Conservation (phyloP, 768 basidiomycete genomes). For the Lactarius akahatsu region DNA sequence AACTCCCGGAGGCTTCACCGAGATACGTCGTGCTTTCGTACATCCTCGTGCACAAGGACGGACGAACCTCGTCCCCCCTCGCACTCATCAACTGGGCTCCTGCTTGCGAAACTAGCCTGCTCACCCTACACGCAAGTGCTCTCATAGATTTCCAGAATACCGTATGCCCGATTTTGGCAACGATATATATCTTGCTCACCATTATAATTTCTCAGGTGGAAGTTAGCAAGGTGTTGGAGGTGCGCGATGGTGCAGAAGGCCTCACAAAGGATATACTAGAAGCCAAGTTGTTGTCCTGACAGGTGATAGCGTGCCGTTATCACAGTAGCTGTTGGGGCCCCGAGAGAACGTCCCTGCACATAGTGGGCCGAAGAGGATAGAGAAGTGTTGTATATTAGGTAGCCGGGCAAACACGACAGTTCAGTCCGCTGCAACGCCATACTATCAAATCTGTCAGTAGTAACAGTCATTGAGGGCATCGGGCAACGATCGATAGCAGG, state of each 20-base stretch:
- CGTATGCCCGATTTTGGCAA: conserved; percentile 38
- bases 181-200: background rate
- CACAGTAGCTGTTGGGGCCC: background rate
- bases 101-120: conserved; percentile 69
- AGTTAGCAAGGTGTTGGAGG: conserved; percentile 76
- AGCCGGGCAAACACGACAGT: background rate
- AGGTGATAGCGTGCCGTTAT: background rate
- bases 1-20: conserved; percentile 84
- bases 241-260: conserved; percentile 77
- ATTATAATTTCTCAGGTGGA: conserved; percentile 52
- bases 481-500: background rate
- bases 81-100: conserved; percentile 91
- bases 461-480: background rate
- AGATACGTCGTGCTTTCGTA: conserved; percentile 85
- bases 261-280: conserved; percentile 75
- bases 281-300: conserved; percentile 45
- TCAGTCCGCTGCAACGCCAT: background rate
- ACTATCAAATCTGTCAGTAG: background rate
- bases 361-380: background rate
- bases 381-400: conserved; percentile 12
- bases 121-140: conserved; percentile 80
- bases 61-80: conserved; percentile 80
- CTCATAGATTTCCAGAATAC: conserved; percentile 75
- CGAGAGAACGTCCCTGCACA: background rate
- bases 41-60: conserved; percentile 76